Base-by-base conservation (phyloP, 495 filamentous ascomycete genomes). In the Penicillium paradoxum region DNA sequence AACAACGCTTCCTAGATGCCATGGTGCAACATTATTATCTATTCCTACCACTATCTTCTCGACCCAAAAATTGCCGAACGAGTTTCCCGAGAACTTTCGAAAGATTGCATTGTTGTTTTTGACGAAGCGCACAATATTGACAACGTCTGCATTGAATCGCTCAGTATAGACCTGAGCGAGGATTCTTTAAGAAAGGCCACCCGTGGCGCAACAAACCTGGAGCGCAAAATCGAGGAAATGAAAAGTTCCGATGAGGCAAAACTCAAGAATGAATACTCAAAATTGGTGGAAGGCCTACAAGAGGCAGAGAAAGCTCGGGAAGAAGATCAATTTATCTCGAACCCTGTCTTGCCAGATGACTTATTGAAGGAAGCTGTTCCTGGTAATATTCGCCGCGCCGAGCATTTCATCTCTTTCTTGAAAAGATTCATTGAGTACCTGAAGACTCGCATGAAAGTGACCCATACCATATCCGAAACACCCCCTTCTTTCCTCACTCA, bases 41-140 rank as follows among this genome's bases (percentile, higher is more conserved):
- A 97, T 68, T 97, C 93, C 8, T 99, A 97, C 64, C 93, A 99
- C 71, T 99, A 98, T 63, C 83, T 99, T 4, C 79, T 99, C 2
- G 93, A 99, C 63, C 93, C 93, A 8, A 97, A 99, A 72, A 99
- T 99, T 59, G 91, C 93, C 19, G 93, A 99, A 66, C 79, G 93
- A 45, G 93, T 99, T 3, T 97, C 95, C 1, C 90, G 88, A 66
- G 92, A 99, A 60, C 79, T 99, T 6, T 96, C 93, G 6, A 97
- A 96, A 54, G 93, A 99, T 66, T 96, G 91, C 64, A 99, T 99
- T 24, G 89, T 99, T 14, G 95, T 99, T 13, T 99, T 99, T 58
- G 93, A 99, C 64, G 93, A 99, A 61, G 93, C 93, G 17, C 93
- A 99, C 70, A 99, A 99, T 56, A 99, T 99, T 60, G 93, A 99